Evolutionary conservation across 352 stramenopile species (phyloP).

Genomic region (Pythium guiyangense): DNA sequence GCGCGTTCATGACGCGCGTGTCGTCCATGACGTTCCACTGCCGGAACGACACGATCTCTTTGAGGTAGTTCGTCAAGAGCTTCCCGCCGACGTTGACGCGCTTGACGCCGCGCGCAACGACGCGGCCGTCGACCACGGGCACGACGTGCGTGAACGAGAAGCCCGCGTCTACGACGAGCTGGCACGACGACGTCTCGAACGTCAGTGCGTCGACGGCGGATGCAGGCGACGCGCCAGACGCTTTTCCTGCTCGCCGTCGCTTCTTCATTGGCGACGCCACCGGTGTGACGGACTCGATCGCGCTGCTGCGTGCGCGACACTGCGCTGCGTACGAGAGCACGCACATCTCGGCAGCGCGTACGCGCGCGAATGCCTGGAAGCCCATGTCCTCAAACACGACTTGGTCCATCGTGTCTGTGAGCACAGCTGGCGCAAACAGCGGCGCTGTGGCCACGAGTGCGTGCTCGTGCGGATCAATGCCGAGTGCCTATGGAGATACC

Average conservation of each 20-base stretch:
- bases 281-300: slow-evolving; percentile 8
- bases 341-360: slow-evolving; percentile 52
- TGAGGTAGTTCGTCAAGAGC: slow-evolving; percentile 95
- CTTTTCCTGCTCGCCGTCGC: slow-evolving; percentile 14
- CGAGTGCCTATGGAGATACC: slow-evolving; percentile 52
- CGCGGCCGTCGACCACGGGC: slow-evolving; percentile 76
- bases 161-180: slow-evolving; percentile 91
- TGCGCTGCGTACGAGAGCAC: slow-evolving; percentile 54
- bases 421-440: slow-evolving; percentile 40
- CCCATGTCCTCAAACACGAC: slow-evolving; percentile 78
- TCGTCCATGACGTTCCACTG: slow-evolving; percentile 97
- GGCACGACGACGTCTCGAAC: slow-evolving; percentile 52
- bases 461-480: slow-evolving; percentile 41
- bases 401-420: slow-evolving; percentile 74
- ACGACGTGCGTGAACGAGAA: slow-evolving; percentile 96
- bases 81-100: slow-evolving; percentile 94
- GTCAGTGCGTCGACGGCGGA: background rate
- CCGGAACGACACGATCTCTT: slow-evolving; percentile 94
- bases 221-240: background rate
- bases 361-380: slow-evolving; percentile 48
- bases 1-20: slow-evolving; percentile 58
- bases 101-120: slow-evolving; percentile 43
- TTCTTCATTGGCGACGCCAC: slow-evolving; percentile 5
- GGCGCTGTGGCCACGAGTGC: slow-evolving; percentile 57
- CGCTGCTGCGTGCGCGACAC: slow-evolving; percentile 11